phyloP scores from a whole-genome alignment of 2,329 filamentous ascomycete species.

The Exophiala sp. region DNA sequence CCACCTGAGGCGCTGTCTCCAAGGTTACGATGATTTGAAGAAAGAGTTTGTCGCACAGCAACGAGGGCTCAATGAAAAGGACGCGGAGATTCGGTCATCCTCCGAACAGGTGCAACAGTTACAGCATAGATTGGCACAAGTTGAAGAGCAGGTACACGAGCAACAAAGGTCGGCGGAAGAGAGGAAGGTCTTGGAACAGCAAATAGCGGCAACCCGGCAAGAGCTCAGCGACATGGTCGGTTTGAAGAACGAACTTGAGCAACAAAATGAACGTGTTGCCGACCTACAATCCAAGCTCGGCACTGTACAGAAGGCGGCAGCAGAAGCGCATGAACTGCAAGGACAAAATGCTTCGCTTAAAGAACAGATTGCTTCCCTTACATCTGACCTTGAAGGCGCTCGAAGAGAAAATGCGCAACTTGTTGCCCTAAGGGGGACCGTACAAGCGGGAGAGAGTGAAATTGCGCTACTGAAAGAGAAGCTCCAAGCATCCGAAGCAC shows the following conservation, averaged over 20 bases:
- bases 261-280: background rate
- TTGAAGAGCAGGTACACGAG: constrained; percentile 1
- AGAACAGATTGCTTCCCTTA: background rate
- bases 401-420: constrained; percentile 6
- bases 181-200: background rate
- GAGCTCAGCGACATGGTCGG: background rate
- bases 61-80: constrained; percentile 1
- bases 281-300: constrained; percentile 2
- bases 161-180: background rate
- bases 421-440: background rate
- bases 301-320: constrained; percentile 1
- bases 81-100: background rate
- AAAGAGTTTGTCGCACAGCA: background rate
- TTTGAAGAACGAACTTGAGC: constrained; percentile 1
- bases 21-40: constrained; percentile 4
- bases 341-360: constrained; percentile 1
- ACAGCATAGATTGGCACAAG: background rate
- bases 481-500: background rate
- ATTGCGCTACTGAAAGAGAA: background rate
- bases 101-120: background rate
- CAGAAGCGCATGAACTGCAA: background rate
- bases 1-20: background rate
- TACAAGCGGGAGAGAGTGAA: constrained; percentile 2
- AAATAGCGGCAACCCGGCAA: background rate
- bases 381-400: background rate